Evolutionary conservation across 768 basidiomycete species (phyloP), one percentile per base, ranked within the genome.

Genomic region (Strobilomyces dryophilus): DNA sequence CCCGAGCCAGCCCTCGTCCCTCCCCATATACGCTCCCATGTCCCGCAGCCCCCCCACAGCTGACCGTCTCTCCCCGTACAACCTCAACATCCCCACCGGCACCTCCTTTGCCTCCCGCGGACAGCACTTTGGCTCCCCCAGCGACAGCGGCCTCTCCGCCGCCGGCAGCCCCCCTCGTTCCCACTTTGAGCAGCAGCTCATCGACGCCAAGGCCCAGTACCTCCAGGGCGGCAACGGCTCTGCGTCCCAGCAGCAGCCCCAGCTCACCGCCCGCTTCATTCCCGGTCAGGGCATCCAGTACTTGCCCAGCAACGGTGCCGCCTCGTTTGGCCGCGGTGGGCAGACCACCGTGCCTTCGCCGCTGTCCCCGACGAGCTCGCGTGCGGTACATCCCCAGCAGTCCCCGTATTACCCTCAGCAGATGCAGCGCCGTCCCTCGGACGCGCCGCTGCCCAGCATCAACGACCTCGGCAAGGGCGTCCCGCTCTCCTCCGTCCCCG

Each of bases 401-500:
- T 52, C 57, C 0, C 56, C 64, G 4, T 70, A 61, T 27, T 69
- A 67, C 35, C 61, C 69, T 2, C 64, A 66, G 29, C 68, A 68
- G 46, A 53, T 67, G 27, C 71, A 72, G 46, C 76, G 77, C 5
- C 71, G 76, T 17, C 51, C 73, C 1, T 76, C 75, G 7, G 74
- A 78, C 47, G 72, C 76, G 2, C 53, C 63, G 0, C 51, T 59
- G 32, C 66, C 66, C 29, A 60, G 58, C 49, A 63, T 81, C 34
- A 70, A 61, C 36, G 81, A 93, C 11, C 83, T 95, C 21, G 95
- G 95, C 46, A 87, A 87, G 64, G 95, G 95, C 34, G 82, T 98
- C 0, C 92, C 94, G 0, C 78, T 98, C 17, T 84, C 87, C 65
- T 71, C 87, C 45, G 85, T 99, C 39, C 87, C 94, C 1, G 68